Evolutionary conservation across 2,329 filamentous ascomycete genomes (phyloP).

Genomic region (Fusarium sp.): DNA sequence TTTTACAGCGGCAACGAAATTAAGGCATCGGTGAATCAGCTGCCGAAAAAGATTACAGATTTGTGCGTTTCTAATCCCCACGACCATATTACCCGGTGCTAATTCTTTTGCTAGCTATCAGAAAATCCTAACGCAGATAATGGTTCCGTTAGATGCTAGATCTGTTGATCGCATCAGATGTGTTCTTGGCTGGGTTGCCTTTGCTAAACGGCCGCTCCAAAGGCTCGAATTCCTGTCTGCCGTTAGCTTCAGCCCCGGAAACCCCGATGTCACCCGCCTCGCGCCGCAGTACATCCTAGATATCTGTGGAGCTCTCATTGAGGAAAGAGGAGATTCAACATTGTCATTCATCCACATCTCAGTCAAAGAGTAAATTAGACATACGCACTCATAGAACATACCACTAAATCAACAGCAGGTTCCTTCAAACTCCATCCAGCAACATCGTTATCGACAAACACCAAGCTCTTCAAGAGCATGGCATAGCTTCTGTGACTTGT

Average conservation of each 20-base stretch:
- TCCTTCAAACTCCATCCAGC: slow-evolving; percentile 15
- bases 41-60: slow-evolving; percentile 22
- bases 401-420: not conserved
- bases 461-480: slow-evolving; percentile 16
- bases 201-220: slow-evolving; percentile 20
- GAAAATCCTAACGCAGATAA: slow-evolving; percentile 23
- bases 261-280: not conserved
- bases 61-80: not conserved
- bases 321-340: slow-evolving; percentile 22
- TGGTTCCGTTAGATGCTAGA: slow-evolving; percentile 10
- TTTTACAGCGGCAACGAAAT: slow-evolving; percentile 29
- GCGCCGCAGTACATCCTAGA: slow-evolving; percentile 19
- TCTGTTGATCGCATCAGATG: slow-evolving; percentile 21
- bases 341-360: slow-evolving; percentile 35
- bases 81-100: fast-evolving
- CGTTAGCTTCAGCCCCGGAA: slow-evolving; percentile 15
- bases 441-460: not conserved
- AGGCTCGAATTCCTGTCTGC: slow-evolving; percentile 29
- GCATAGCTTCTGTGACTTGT: slow-evolving; percentile 7
- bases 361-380: slow-evolving; percentile 24
- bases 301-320: not conserved
- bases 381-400: fast-evolving
- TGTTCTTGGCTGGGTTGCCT: slow-evolving; percentile 29
- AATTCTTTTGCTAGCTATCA: slow-evolving; percentile 12
- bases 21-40: not conserved